phyloP scores from a whole-genome alignment of 1,284 basidiomycete genomes.

The Cryptococcus neoformans region DNA sequence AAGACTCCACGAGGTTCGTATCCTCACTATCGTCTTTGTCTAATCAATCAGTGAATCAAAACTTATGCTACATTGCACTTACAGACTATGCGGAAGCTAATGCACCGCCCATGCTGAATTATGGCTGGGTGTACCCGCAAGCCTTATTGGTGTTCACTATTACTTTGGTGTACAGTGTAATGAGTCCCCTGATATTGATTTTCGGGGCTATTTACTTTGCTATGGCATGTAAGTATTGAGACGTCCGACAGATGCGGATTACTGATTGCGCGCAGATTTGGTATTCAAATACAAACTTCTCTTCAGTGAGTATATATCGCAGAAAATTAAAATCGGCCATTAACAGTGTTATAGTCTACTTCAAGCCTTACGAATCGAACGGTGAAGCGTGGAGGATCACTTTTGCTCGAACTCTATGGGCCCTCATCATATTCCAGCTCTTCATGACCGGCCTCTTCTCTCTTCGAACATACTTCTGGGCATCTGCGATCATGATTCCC shows the following conservation, averaged over 20 bases:
- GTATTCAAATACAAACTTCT: conserved; percentile 98
- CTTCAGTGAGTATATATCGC: conserved; percentile 62
- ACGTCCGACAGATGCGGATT: conserved; percentile 14
- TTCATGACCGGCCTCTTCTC: conserved; percentile 96
- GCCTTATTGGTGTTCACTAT: conserved; percentile 94
- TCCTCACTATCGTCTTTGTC: background rate
- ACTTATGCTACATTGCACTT: background rate
- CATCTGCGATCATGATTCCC: conserved; percentile 71
- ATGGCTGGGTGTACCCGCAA: conserved; percentile 87
- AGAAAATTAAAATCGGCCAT: too few relatives aligned
- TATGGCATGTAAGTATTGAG: conserved; percentile 58
- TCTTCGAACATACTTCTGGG: conserved; percentile 68
- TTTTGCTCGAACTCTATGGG: conserved; percentile 81
- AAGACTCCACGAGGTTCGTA: conserved; percentile 73
- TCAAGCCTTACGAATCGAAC: conserved; percentile 50
- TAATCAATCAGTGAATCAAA: background rate
- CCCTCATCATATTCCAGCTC: conserved; percentile 74
- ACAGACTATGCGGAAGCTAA: conserved; percentile 93
- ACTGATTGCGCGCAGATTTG: conserved; percentile 53
- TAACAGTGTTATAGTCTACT: conserved; percentile 36
- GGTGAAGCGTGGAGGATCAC: conserved; percentile 78
- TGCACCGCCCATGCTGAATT: conserved; percentile 93
- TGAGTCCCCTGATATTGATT: conserved; percentile 88
- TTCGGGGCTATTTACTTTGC: conserved; percentile 97
- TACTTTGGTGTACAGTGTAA: conserved; percentile 90